Base-by-base conservation (phyloP, 768 basidiomycete genomes). In the Xerocomus potaroensis region DNA sequence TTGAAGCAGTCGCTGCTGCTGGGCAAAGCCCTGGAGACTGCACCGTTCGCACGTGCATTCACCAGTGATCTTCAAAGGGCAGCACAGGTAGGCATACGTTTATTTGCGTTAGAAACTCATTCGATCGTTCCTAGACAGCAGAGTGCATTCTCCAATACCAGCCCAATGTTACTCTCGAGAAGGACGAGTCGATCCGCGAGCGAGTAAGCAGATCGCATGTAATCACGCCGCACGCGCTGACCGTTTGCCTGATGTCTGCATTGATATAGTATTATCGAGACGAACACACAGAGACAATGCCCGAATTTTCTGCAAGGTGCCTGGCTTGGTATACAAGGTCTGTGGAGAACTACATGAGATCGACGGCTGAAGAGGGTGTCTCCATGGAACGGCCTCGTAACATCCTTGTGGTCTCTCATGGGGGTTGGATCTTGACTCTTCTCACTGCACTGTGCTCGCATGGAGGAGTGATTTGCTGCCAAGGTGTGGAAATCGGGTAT, bases 31-130 rank as follows among this genome's bases (percentile, higher is more conserved):
- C 64, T 88, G 58, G 71, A 72, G 56, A 59, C 66, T 29, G 69
- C 83, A 14, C 66, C 62, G 8, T 84, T 91, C 54, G 72, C 72
- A 30, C 62, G 65, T n/a, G 84, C 15, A 24, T 38, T 38, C 79
- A 78, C 75, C 49, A 91, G 88, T 56, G 85, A 88, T 69, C 72
- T 91, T 40, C 64, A 53, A 27, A 69, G 87, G 44, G 87, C 87
- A 8, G 64, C 64, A 18, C 73, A 79, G 67, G 87, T 88, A 59
- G 65, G 21, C 11, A 24, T 24, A 38, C 4, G 23, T 15, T 24
- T 8, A 8, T 3, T 38, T 38, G 22, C 14, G 14, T n/a, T 9
- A 23, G 23, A 8, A 14, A 23, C 36, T 15, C 3, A 22, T 38
- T 12, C 14, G 23, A 23, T 3, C 0, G 21, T 9, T 6, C 15